phyloP scores from a whole-genome alignment of 2,329 filamentous ascomycete genomes.

The Aspergillus jensenii region DNA sequence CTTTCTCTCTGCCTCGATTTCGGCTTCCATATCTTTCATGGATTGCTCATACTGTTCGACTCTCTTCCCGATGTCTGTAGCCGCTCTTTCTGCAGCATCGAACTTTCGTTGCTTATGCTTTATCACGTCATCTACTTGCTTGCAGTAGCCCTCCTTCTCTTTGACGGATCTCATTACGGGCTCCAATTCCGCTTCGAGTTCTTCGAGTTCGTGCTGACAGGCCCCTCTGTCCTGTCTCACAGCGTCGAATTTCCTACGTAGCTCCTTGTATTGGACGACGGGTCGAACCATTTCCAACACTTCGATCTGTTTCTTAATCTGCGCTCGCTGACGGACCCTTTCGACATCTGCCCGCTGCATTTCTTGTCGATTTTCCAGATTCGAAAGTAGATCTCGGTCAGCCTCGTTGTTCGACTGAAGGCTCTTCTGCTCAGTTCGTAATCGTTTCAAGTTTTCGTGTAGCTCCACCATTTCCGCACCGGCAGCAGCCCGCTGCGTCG shows the following conservation, averaged over 20 bases:
- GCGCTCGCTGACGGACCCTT: constrained; percentile 72
- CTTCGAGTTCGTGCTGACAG: constrained; percentile 58
- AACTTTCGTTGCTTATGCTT: constrained; percentile 56
- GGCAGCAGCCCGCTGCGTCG: constrained; percentile 86
- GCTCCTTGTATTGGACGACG: constrained; percentile 63
- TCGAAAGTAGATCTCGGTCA: constrained; percentile 63
- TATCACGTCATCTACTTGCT: constrained; percentile 56
- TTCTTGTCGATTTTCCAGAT: constrained; percentile 70
- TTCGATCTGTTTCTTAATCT: constrained; percentile 63
- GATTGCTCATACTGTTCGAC: constrained; percentile 40
- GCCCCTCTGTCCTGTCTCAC: constrained; percentile 57
- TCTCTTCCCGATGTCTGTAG: constrained; percentile 41
- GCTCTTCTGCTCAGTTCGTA: constrained; percentile 69
- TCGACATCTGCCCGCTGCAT: constrained; percentile 79
- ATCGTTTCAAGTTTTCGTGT: constrained; percentile 71
- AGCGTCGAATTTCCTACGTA: constrained; percentile 49
- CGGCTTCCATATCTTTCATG: constrained; percentile 37
- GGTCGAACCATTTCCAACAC: constrained; percentile 66
- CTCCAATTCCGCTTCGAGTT: constrained; percentile 61
- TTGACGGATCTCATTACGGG: constrained; percentile 71
- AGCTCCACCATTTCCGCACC: constrained; percentile 74
- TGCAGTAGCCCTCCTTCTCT: constrained; percentile 65
- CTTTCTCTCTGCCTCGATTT: constrained; percentile 54
- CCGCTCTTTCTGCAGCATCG: constrained; percentile 53
- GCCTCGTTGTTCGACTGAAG: constrained; percentile 58